Base-by-base conservation (phyloP, 78 protist species). In the Monosiga brevicollis region DNA sequence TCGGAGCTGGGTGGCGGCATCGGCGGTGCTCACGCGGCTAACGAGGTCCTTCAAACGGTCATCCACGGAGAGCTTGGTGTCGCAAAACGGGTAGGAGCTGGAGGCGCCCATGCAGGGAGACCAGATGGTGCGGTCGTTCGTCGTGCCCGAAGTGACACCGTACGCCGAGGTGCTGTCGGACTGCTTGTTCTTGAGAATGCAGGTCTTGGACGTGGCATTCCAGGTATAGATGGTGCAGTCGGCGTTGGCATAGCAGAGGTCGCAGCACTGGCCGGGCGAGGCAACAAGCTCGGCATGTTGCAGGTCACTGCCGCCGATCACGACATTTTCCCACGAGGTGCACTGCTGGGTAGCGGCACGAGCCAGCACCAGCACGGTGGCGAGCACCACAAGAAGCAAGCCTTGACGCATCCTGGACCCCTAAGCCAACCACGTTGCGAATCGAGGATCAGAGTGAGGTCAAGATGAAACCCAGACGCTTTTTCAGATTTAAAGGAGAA, bases 21-120 rank as follows among this genome's bases (percentile, higher is more conserved):
- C 84, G 73, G 23, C 79, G n/a, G 73, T 77, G 36, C 70, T 40
- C 38, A 81, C 15, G 40, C 78, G 77, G n/a, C 38, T 2, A 35
- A 81, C 26, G 49, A 42, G 36, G 84, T 81, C 84, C 25, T 20
- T 6, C 25, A 81, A 39, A 25, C 84, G 77, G 1, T 70, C 79
- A 38, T 42, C 79, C 10, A 37, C 6, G 20, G 70, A 0, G 38
- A 71, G 78, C 39, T 25, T 9, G 11, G 76, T 35, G 84, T 81
- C 38, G 71, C 84, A 81, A 49, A 34, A 81, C n/a, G 29, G 62
- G 15, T 20, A 15, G 62, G 29, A 20, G 62, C 62, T 15, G 15
- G 15, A 49, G 29, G 6, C 15, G 62, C 62, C 62, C 62, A 20
- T 6, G 62, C 62, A 49, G 15, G 62, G 29, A 15, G 6, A 49